phyloP scores from a whole-genome alignment of 2,329 filamentous ascomycete genomes.

The Fusarium pseudograminearum region DNA sequence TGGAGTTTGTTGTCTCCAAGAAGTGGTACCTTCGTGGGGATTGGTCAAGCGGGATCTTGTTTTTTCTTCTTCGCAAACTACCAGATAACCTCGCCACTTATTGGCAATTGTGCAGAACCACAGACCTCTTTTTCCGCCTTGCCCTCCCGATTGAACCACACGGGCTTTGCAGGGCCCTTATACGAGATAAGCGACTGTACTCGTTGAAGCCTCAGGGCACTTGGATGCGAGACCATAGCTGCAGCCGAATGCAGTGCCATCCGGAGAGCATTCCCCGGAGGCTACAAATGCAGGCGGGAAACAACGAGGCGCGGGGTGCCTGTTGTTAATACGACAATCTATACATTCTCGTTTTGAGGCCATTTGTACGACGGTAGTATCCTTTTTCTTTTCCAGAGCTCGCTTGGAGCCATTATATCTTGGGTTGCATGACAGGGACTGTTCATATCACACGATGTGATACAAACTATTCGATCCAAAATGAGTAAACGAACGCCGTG shows the following conservation, averaged over 20 bases:
- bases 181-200: neutral
- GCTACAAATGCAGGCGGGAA: neutral
- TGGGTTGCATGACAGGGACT: neutral
- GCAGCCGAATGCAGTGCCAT: conserved; percentile 3
- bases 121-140: conserved; percentile 8
- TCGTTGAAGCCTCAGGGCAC: neutral
- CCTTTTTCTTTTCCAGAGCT: neutral
- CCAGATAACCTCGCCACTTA: neutral
- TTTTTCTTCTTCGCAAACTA: neutral
- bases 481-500: too few relatives aligned
- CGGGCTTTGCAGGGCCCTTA: conserved; percentile 3
- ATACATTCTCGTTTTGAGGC: neutral
- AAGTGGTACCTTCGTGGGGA: neutral
- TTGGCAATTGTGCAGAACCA: conserved; percentile 11
- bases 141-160: neutral
- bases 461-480: neutral
- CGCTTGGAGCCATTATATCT: neutral
- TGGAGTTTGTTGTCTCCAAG: neutral
- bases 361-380: neutral
- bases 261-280: neutral
- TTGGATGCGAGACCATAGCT: conserved; percentile 11
- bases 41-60: neutral
- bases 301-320: neutral
- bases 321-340: neutral
- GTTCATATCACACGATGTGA: neutral